Conservation (phyloP, 2,329 filamentous ascomycete species). For the Aspergillus vadensis region DNA sequence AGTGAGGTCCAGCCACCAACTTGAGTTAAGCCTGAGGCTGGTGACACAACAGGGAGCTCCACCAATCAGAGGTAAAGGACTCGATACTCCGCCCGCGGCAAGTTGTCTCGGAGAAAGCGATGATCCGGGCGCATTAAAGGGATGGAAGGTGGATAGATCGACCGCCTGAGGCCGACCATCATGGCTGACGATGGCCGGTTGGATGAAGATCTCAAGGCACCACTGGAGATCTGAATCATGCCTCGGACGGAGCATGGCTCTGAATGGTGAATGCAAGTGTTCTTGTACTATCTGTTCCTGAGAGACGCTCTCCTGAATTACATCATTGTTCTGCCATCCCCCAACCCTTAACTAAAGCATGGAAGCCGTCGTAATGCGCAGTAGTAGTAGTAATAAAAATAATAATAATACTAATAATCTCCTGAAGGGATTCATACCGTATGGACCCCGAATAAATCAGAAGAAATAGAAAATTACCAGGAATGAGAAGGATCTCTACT, state of each 20-base stretch:
- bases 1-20: neutral
- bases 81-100: neutral
- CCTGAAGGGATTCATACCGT: neutral
- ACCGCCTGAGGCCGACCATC: neutral
- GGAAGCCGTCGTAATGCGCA: neutral
- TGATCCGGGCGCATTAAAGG: neutral
- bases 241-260: neutral
- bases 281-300: neutral
- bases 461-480: neutral
- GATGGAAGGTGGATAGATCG: neutral
- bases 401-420: neutral
- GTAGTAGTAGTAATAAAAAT: neutral
- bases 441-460: neutral
- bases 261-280: neutral
- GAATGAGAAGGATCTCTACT: neutral
- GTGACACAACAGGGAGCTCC: neutral
- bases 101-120: neutral
- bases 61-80: neutral
- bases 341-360: neutral
- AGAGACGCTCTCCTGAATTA: slow-evolving; percentile 7
- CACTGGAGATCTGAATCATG: neutral
- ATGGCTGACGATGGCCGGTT: neutral
- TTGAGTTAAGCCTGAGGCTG: neutral
- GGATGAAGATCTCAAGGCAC: neutral
- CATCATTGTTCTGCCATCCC: neutral